Evolutionary conservation across 2,329 filamentous ascomycete species (phyloP).

Genomic region (Diplodia seriata): DNA sequence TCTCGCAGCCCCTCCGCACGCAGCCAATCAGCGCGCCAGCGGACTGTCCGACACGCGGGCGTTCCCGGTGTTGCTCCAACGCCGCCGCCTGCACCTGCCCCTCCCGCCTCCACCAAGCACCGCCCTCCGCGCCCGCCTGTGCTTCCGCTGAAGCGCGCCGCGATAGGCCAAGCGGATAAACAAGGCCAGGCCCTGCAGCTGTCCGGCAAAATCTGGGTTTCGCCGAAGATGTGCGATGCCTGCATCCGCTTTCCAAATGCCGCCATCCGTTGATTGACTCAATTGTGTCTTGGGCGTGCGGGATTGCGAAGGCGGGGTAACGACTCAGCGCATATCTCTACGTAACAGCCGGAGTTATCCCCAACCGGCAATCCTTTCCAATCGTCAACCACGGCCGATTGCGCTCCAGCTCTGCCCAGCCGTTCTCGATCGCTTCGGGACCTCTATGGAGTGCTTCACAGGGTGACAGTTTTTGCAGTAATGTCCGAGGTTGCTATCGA

Average conservation of each 20-base stretch:
- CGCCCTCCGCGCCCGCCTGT: neutral
- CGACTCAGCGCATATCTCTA: constrained; percentile 1
- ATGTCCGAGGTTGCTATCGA: neutral
- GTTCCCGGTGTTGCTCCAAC: constrained; percentile 11
- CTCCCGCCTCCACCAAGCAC: neutral
- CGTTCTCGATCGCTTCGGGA: neutral
- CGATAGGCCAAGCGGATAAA: constrained; percentile 21
- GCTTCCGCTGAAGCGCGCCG: neutral
- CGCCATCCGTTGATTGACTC: constrained; percentile 17
- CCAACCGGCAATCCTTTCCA: constrained; percentile 13
- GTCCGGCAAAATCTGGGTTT: constrained; percentile 2
- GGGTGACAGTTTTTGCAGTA: neutral
- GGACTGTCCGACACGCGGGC: constrained; percentile 23
- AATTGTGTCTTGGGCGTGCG: constrained; percentile 13
- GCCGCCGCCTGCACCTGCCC: neutral
- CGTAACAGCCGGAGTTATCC: neutral
- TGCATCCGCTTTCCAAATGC: neutral
- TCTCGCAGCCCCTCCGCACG: neutral
- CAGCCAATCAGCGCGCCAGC: constrained; percentile 11
- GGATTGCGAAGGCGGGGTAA: constrained; percentile 25
- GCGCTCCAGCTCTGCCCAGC: neutral
- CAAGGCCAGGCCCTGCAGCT: neutral
- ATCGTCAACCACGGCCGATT: neutral
- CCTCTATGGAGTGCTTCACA: neutral
- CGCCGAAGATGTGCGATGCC: constrained; percentile 19